Conservation (phyloP, 2,329 filamentous ascomycete genomes). For the Ascocoryne sarcoides region DNA sequence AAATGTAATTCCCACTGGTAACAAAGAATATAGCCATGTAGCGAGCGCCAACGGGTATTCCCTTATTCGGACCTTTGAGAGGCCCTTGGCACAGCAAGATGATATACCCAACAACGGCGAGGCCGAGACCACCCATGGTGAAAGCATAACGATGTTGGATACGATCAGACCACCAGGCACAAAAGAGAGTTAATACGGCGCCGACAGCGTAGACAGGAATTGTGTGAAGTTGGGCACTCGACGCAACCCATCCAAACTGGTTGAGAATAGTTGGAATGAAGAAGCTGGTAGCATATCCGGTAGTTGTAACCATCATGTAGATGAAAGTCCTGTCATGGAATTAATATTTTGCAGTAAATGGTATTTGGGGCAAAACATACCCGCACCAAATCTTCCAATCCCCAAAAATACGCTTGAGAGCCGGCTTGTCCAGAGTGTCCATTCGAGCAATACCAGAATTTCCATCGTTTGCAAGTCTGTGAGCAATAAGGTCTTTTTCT, state of each 20-base stretch:
- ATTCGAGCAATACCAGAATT: slow-evolving; percentile 18
- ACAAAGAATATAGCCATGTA: slow-evolving; percentile 33
- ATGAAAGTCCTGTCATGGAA: slow-evolving; percentile 28
- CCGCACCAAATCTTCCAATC: slow-evolving; percentile 36
- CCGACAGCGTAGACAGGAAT: slow-evolving; percentile 17
- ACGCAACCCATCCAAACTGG: slow-evolving; percentile 16
- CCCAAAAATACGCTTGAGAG: slow-evolving; percentile 32
- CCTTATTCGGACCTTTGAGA: slow-evolving; percentile 16
- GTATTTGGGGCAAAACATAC: neutral
- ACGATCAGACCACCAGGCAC: slow-evolving; percentile 12
- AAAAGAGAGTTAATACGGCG: slow-evolving; percentile 3
- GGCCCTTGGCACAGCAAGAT: slow-evolving; percentile 25
- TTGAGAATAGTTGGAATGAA: slow-evolving; percentile 20
- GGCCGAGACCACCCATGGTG: slow-evolving; percentile 10
- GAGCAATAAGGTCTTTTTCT: slow-evolving; percentile 26
- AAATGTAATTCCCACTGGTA: slow-evolving; percentile 29
- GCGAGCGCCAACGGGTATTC: slow-evolving; percentile 37
- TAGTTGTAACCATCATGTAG: slow-evolving; percentile 51
- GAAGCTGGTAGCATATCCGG: slow-evolving; percentile 31
- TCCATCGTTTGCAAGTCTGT: slow-evolving; percentile 17
- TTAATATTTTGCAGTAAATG: neutral
- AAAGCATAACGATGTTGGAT: slow-evolving; percentile 15
- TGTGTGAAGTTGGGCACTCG: slow-evolving; percentile 13
- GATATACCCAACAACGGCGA: slow-evolving; percentile 15
- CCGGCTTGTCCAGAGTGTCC: slow-evolving; percentile 28